Conservation (phyloP, 108 stramenopile species). For the Nitzschia sp. region DNA sequence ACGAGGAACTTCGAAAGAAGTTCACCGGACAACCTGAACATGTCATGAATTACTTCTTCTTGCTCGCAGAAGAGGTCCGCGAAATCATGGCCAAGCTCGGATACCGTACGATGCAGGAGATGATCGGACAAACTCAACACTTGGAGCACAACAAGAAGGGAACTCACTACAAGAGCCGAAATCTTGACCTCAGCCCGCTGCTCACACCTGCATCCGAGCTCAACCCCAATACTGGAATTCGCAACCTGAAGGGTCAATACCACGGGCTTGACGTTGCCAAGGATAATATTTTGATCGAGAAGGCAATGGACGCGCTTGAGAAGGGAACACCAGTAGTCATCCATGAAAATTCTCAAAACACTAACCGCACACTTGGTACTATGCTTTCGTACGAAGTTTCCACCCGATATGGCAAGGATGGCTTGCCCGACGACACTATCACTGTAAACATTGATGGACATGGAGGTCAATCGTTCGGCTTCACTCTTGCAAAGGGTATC, state of each 20-base stretch:
- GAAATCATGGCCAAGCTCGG: conserved; percentile 95
- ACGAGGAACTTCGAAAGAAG: conserved; percentile 92
- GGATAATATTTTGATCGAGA: conserved; percentile 87
- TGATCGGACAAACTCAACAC: conserved; percentile 95
- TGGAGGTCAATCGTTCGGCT: conserved; percentile 95
- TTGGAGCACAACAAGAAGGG: conserved; percentile 87
- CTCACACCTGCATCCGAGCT: conserved; percentile 91
- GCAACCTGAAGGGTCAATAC: conserved; percentile 79
- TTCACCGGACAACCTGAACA: conserved; percentile 97
- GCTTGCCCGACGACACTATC: conserved; percentile 95
- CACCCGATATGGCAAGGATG: conserved; percentile 87
- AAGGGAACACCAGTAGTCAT: conserved; percentile 79
- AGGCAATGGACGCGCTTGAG: conserved; percentile 82
- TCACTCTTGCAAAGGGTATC: conserved; percentile 93
- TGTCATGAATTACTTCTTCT: conserved; percentile 96
- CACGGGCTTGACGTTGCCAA: conserved; percentile 84
- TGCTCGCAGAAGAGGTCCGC: conserved; percentile 94
- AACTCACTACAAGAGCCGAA: conserved; percentile 95
- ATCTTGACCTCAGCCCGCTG: conserved; percentile 91
- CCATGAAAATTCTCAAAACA: conserved; percentile 81
- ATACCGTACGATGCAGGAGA: conserved; percentile 92
- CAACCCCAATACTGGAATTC: conserved; percentile 84
- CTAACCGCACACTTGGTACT: conserved; percentile 94
- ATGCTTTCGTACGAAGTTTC: conserved; percentile 93
- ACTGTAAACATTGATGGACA: conserved; percentile 90